phyloP scores from a whole-genome alignment of 2,329 filamentous ascomycete species.

The Thelonectria rubi region DNA sequence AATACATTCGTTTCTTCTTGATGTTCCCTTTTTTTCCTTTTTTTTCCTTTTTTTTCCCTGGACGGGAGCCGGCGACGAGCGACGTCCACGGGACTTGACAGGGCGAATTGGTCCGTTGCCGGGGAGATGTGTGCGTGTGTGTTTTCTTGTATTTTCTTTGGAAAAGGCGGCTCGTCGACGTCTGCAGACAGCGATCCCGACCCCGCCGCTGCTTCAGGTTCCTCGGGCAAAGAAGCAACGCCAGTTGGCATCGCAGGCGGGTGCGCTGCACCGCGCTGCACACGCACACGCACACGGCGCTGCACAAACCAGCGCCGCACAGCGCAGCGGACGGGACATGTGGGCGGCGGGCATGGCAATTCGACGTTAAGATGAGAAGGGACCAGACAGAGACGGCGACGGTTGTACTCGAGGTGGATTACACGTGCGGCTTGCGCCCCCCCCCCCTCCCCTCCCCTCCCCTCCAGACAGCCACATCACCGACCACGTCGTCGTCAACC shows the following conservation, averaged over 20 bases:
- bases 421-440: constrained; percentile 18
- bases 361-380: constrained; percentile 24
- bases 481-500: constrained; percentile 20
- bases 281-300: not conserved
- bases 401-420: constrained; percentile 23
- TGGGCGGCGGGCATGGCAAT: constrained; percentile 19
- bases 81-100: constrained; percentile 10
- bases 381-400: constrained; percentile 15
- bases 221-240: constrained; percentile 32
- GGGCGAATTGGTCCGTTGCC: constrained; percentile 4
- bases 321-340: constrained; percentile 15
- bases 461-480: constrained; percentile 21
- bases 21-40: not conserved
- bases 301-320: constrained; percentile 4
- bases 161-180: not conserved
- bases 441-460: not conserved
- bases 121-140: not conserved
- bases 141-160: too few species aligned
- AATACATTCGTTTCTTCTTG: not conserved
- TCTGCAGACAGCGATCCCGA: not conserved
- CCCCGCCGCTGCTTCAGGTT: constrained; percentile 24
- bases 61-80: constrained; percentile 13
- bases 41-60: not conserved
- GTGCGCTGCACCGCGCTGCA: constrained; percentile 2
- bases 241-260: constrained; percentile 31